These are phyloP conservation scores for Rhododendron molle DNA, from an alignment of 148 eudicot species.

Conservation along the genomic window DNA sequence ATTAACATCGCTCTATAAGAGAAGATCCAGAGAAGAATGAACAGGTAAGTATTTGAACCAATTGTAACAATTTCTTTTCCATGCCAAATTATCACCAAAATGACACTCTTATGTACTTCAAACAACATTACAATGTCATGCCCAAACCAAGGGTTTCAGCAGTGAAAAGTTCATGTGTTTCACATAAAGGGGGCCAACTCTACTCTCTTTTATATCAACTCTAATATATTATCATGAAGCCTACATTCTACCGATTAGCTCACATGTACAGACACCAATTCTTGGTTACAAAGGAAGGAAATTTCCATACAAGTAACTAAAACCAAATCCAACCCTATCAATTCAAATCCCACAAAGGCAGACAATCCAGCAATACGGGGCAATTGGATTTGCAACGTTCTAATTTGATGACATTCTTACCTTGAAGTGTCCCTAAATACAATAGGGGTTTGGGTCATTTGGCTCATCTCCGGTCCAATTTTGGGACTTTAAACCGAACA, in stretches of 20 bases:
- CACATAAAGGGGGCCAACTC: neutral
- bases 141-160: neutral
- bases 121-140: too few species aligned
- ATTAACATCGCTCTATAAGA: too few species aligned
- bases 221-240: neutral
- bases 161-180: too few species aligned
- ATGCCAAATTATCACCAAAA: too few species aligned
- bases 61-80: too few species aligned
- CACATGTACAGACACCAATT: slow-evolving; percentile 12
- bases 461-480: neutral
- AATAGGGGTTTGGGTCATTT: neutral
- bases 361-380: neutral
- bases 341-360: neutral
- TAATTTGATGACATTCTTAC: neutral
- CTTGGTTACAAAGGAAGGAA: neutral
- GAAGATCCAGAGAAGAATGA: too few species aligned
- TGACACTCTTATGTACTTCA: too few species aligned
- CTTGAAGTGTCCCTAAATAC: neutral
- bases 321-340: neutral
- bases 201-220: neutral
- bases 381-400: neutral
- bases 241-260: neutral
- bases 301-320: neutral
- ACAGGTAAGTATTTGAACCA: too few species aligned
- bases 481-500: neutral